These are phyloP conservation scores for Symmetrospora coprosmae DNA, from an alignment of 768 basidiomycete species.

Conservation along the genomic window DNA sequence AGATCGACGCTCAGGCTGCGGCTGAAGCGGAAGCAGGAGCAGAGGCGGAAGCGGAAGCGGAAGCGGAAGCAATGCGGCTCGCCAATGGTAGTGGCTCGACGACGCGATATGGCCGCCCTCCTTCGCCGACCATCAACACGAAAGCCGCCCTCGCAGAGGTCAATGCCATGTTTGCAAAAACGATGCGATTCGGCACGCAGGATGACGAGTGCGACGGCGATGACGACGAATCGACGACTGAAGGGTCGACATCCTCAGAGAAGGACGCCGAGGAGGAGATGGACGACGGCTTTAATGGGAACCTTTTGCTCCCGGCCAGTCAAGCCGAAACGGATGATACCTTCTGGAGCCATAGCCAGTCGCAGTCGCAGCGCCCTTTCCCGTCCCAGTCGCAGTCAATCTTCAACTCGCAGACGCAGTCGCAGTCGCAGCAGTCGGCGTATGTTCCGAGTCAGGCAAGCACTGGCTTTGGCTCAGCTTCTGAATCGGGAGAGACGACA, in stretches of 20 bases:
- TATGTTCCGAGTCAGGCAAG: slow-evolving; percentile 8
- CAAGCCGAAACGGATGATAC: slow-evolving; percentile 19
- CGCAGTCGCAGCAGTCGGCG: slow-evolving; percentile 9
- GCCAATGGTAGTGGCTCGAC: slow-evolving; percentile 2
- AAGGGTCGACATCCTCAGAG: slow-evolving; percentile 14
- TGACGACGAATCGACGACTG: slow-evolving; percentile 28
- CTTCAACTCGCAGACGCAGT: too few relatives aligned
- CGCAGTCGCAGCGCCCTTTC: slow-evolving; percentile 18
- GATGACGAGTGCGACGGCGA: slow-evolving; percentile 35
- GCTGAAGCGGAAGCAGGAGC: not conserved
- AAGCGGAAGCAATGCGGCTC: not conserved
- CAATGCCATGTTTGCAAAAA: slow-evolving; percentile 78
- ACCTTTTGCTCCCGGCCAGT: slow-evolving; percentile 1
- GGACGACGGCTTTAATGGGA: not conserved
- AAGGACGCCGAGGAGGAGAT: slow-evolving; percentile 17
- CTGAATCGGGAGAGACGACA: slow-evolving; percentile 13
- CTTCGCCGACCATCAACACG: slow-evolving; percentile 77
- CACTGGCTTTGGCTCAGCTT: not conserved
- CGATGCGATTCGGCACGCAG: slow-evolving; percentile 37
- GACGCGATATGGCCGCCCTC: slow-evolving; percentile 27
- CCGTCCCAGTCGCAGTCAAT: not conserved
- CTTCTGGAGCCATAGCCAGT: slow-evolving; percentile 20
- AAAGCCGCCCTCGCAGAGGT: slow-evolving; percentile 88
- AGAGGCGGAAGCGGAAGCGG: not conserved
- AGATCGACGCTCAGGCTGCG: not conserved